Percentiles rank a stretch among this genome's conserved stretches.
These are phyloP conservation scores for Salix exigua DNA, from an alignment of 345 rosid species.

Conservation along the genomic window DNA sequence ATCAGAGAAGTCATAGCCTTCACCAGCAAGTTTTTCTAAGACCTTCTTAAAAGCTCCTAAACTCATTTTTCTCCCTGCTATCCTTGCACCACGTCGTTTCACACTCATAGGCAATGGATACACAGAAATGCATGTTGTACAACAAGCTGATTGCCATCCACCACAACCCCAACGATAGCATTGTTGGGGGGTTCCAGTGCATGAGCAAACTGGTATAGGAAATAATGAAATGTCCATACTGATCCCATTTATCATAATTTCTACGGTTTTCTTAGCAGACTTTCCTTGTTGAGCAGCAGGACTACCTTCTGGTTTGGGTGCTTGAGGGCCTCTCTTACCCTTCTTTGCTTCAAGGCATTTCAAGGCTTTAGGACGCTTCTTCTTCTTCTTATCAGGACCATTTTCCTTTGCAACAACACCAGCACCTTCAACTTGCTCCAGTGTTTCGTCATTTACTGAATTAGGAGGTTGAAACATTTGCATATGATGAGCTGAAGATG, in stretches of 20 bases:
- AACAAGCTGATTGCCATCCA: conserved; percentile 98
- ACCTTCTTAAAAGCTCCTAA: conserved; percentile 97
- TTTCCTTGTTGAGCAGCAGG: conserved; percentile 48
- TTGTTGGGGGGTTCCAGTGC: conserved; percentile 87
- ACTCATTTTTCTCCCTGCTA: conserved; percentile 98
- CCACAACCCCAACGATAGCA: conserved; percentile 99
- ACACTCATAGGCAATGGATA: conserved; percentile 96
- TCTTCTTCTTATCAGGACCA: conserved; percentile 54
- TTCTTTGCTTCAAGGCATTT: conserved; percentile 70
- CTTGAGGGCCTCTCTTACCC: conserved; percentile 35
- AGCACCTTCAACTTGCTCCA: conserved; percentile 47
- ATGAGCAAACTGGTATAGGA: conserved; percentile 86
- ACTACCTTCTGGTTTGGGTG: conserved; percentile 56
- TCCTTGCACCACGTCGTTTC: conserved; percentile 88
- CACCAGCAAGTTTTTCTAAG: conserved; percentile 87
- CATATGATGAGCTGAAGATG: conserved; percentile 55
- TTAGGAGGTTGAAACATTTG: conserved; percentile 58
- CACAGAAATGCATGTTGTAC: conserved; percentile 83
- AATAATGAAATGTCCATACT: conserved; percentile 81
- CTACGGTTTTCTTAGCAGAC: conserved; percentile 72
- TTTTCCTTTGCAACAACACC: conserved; percentile 34
- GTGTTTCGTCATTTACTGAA: conserved; percentile 45
- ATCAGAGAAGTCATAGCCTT: conserved; percentile 69
- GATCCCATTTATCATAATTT: conserved; percentile 74
- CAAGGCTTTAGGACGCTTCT: conserved; percentile 42